A percentile compares a stretch with the other conserved stretches of the same genome.
phyloP scores from a whole-genome alignment of 768 basidiomycete genomes.

The Phylloporus arenicola region DNA sequence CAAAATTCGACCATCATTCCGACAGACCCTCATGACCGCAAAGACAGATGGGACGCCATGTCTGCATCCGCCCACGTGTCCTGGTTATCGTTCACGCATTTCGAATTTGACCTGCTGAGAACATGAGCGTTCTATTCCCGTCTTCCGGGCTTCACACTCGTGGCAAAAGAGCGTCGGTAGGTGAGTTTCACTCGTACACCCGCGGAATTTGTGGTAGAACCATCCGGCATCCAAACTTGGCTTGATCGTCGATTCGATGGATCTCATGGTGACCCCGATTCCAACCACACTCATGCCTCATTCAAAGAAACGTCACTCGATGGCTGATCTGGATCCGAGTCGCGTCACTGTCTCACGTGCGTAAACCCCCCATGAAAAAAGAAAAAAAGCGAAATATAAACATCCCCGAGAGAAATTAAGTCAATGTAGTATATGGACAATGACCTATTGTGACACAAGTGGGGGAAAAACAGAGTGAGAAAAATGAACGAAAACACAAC shows the following conservation, averaged over 20 bases:
- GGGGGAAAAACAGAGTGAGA: not conserved
- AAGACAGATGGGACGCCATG: not conserved
- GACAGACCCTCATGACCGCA: too few species aligned
- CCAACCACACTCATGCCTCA: too few species aligned
- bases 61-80: not conserved
- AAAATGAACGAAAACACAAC: not conserved
- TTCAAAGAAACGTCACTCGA: not conserved
- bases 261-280: too few species aligned
- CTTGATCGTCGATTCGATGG: not conserved
- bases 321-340: not conserved
- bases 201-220: too few species aligned
- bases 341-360: not conserved
- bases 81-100: not conserved
- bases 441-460: slow-evolving; percentile 19
- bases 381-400: not conserved
- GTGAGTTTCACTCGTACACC: too few species aligned
- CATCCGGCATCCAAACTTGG: not conserved
- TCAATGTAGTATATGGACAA: slow-evolving; percentile 21
- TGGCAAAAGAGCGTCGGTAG: not conserved
- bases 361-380: not conserved
- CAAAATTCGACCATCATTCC: too few species aligned
- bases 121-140: not conserved
- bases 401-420: slow-evolving; percentile 14
- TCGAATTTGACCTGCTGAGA: not conserved
- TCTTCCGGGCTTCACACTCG: not conserved